phyloP scores from a whole-genome alignment of 352 stramenopile genomes.

The Globisporangium megalacanthum region DNA sequence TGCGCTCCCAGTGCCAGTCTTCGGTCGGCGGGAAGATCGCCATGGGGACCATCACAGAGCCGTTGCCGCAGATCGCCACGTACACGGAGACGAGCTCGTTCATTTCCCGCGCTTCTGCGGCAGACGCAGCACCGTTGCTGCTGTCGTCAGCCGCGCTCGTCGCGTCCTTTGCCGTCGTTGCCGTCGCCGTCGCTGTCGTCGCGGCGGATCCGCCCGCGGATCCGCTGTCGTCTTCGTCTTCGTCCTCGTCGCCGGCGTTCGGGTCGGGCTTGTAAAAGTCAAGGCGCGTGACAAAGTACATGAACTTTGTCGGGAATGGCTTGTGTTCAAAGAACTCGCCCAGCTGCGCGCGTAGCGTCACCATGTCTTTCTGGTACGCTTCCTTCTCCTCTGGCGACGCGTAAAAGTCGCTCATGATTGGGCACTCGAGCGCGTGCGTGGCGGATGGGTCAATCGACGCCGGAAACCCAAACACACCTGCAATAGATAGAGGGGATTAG shows the following conservation, averaged over 20 bases:
- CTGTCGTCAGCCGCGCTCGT: neutral
- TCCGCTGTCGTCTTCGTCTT: conserved; percentile 16
- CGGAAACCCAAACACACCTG: conserved; percentile 62
- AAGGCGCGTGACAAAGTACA: conserved; percentile 84
- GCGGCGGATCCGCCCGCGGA: neutral
- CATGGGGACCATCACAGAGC: conserved; percentile 84
- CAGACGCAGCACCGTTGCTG: neutral
- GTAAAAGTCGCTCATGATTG: conserved; percentile 61
- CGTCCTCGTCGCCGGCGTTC: conserved; percentile 25
- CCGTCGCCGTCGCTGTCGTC: neutral
- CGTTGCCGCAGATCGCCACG: conserved; percentile 81
- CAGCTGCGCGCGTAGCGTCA: conserved; percentile 54
- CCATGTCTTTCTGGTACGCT: conserved; percentile 67
- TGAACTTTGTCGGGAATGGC: conserved; percentile 74
- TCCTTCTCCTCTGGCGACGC: conserved; percentile 59
- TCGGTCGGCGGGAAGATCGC: conserved; percentile 77
- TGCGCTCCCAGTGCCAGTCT: conserved; percentile 80
- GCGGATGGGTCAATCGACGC: conserved; percentile 55
- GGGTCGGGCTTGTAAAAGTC: conserved; percentile 70
- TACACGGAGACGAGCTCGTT: conserved; percentile 77
- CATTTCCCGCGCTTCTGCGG: conserved; percentile 13
- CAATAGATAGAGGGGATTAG: neutral
- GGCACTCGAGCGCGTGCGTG: conserved; percentile 52
- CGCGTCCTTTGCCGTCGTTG: neutral
- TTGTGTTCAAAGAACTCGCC: conserved; percentile 78